Evolutionary conservation across 1,284 basidiomycete genomes (phyloP).

Genomic region (Hemileia vastatrix): DNA sequence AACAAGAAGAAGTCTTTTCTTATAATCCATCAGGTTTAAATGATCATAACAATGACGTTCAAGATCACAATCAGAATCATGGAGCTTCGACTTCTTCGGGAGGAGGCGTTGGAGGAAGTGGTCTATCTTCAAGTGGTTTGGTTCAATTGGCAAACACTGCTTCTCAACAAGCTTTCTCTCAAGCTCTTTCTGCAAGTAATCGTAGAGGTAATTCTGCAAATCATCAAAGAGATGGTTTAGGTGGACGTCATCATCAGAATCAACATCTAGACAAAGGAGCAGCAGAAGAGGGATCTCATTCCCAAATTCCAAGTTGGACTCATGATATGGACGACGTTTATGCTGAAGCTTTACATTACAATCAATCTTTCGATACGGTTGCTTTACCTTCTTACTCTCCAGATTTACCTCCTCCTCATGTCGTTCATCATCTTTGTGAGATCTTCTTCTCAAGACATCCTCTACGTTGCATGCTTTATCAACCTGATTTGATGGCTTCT

Average conservation of each 20-base stretch:
- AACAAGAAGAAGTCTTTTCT: too few species aligned
- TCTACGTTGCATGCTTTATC: conserved; percentile 18
- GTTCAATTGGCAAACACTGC: neutral
- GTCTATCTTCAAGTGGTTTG: neutral
- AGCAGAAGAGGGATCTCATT: neutral
- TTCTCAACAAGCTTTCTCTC: neutral
- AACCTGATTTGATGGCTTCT: conserved; percentile 16
- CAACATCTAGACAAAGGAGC: neutral
- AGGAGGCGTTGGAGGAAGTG: too few species aligned
- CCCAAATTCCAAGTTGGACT: neutral
- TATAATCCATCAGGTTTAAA: too few species aligned
- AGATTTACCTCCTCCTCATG: conserved; percentile 20
- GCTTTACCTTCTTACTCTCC: conserved; percentile 5
- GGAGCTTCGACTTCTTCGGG: too few species aligned
- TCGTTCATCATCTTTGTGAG: conserved; percentile 13
- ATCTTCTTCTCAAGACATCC: conserved; percentile 23
- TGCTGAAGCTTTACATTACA: neutral
- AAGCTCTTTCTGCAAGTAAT: neutral
- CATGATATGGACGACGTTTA: neutral
- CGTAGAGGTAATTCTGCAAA: neutral
- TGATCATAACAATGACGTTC: too few species aligned
- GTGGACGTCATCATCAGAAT: neutral
- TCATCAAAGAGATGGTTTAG: neutral
- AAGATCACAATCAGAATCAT: too few species aligned
- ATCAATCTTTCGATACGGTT: neutral